These are phyloP conservation scores for Golubevia sp. DNA, from an alignment of 1,284 basidiomycete species.

Conservation along the genomic window DNA sequence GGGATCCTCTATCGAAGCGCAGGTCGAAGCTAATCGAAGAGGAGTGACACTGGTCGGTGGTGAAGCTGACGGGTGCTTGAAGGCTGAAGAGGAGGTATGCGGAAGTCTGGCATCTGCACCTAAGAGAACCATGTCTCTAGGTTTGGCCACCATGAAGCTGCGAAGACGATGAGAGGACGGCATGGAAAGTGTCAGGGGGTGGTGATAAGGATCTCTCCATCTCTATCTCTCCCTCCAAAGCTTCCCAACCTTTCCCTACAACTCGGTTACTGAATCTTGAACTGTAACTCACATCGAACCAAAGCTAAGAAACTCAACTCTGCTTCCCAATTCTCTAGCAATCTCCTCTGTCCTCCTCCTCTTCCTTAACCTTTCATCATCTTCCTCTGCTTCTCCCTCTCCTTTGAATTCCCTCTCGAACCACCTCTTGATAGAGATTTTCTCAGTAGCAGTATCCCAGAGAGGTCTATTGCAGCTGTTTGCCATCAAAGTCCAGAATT, in stretches of 20 bases:
- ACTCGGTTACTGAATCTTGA: neutral
- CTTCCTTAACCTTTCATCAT: neutral
- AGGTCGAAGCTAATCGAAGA: conserved; percentile 35
- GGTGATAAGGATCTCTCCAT: neutral
- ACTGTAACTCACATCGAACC: conserved; percentile 39
- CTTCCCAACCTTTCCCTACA: too few species aligned
- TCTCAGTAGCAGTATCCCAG: conserved; percentile 38
- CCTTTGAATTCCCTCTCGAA: conserved; percentile 11
- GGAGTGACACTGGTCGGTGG: neutral
- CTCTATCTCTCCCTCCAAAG: neutral
- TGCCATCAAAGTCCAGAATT: conserved; percentile 53
- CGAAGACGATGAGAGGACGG: neutral
- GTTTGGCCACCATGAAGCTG: conserved; percentile 44
- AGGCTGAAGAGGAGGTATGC: conserved; percentile 3
- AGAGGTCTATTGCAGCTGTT: conserved; percentile 35
- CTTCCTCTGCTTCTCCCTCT: neutral
- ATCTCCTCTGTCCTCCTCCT: conserved; percentile 4
- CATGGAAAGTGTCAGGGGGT: neutral
- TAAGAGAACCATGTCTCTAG: conserved; percentile 41
- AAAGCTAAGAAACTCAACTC: conserved; percentile 35
- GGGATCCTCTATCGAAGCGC: conserved; percentile 27
- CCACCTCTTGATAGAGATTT: conserved; percentile 27
- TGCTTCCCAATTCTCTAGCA: conserved; percentile 11
- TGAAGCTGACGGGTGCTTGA: conserved; percentile 1
- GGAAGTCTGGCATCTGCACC: conserved; percentile 37